A percentile compares a stretch with the other conserved stretches of the same genome.
phyloP scores from a whole-genome alignment of 2,329 filamentous ascomycete genomes.

The Gremmenia infestans region DNA sequence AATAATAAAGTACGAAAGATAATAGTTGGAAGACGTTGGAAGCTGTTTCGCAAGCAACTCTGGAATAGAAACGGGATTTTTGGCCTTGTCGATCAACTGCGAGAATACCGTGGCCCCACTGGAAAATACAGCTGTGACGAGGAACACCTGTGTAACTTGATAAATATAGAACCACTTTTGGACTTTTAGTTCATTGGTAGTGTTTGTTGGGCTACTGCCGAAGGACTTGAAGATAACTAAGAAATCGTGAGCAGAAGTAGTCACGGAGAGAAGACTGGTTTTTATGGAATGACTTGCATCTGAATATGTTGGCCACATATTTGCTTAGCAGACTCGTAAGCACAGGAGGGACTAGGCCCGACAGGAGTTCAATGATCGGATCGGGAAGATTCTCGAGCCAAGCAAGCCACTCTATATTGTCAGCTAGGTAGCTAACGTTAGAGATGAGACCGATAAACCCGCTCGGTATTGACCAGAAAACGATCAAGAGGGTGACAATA shows the following conservation, averaged over 20 bases:
- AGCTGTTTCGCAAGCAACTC: neutral
- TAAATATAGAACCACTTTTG: neutral
- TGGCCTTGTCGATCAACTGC: neutral
- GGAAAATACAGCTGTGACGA: neutral
- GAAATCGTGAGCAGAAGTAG: neutral
- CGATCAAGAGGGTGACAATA: neutral
- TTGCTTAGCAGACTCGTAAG: neutral
- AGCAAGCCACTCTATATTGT: neutral
- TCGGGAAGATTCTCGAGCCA: neutral
- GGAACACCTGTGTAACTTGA: neutral
- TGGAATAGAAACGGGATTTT: neutral
- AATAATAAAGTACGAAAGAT: neutral
- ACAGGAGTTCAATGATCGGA: neutral
- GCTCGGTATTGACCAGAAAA: neutral
- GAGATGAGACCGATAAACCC: neutral
- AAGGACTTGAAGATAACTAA: neutral
- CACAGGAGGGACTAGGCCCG: neutral
- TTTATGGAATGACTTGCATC: neutral
- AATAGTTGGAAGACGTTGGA: neutral
- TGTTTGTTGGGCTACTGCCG: neutral
- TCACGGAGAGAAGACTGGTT: neutral
- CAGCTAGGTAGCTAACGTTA: neutral
- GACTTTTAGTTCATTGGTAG: neutral
- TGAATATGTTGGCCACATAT: neutral
- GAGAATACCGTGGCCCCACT: neutral